Conservation (phyloP, 257 asterid species). For the Paraleonurus japonicus region DNA sequence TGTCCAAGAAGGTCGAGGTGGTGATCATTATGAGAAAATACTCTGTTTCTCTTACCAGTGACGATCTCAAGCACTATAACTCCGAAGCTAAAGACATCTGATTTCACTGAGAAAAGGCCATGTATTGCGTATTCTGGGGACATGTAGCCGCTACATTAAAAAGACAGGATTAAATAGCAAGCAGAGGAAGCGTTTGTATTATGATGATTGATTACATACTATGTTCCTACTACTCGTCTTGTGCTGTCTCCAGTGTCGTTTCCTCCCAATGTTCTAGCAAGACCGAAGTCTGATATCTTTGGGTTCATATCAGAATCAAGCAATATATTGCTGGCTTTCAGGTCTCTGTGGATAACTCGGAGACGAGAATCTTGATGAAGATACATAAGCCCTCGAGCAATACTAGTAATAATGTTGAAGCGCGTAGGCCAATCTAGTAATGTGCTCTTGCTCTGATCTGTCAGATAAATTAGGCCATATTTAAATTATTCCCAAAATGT, state of each 20-base stretch:
- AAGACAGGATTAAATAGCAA: neutral
- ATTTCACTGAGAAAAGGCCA: constrained; percentile 41
- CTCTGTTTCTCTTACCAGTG: constrained; percentile 38
- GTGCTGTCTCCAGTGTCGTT: neutral
- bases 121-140: constrained; percentile 41
- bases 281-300: constrained; percentile 10
- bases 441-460: neutral
- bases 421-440: neutral
- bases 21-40: constrained; percentile 18
- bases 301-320: constrained; percentile 10
- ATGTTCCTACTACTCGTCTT: constrained; percentile 34
- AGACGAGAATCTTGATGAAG: constrained; percentile 12
- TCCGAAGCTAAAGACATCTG: constrained; percentile 49
- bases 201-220: constrained; percentile 16
- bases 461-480: neutral
- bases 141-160: constrained; percentile 39
- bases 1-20: constrained; percentile 38
- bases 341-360: neutral
- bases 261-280: constrained; percentile 4
- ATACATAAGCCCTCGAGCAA: neutral
- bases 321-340: constrained; percentile 4
- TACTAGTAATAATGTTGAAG: neutral
- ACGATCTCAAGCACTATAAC: constrained; percentile 39
- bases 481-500: too few species aligned
- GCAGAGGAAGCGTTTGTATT: neutral